A percentile compares a stretch with the other conserved stretches of the same genome.
phyloP scores from a whole-genome alignment of 73 alveolate species.

The Paramecium biaurelia region DNA sequence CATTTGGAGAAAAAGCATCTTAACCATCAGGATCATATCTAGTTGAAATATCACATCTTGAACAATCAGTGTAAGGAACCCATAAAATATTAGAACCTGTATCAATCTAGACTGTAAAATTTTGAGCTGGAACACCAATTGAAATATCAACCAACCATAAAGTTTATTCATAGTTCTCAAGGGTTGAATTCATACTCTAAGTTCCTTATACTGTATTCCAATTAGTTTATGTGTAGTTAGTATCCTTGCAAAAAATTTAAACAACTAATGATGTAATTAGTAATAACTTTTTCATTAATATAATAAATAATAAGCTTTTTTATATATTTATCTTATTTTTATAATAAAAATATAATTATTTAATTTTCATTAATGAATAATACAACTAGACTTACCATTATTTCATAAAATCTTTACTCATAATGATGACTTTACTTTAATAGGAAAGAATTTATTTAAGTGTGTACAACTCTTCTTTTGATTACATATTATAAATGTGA shows the following conservation, averaged over 20 bases:
- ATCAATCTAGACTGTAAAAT: constrained; percentile 7
- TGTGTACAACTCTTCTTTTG: too few species aligned
- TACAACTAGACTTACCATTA: too few species aligned
- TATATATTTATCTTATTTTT: neutral
- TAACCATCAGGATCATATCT: constrained; percentile 37
- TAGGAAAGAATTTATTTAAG: too few species aligned
- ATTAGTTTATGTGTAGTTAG: neutral
- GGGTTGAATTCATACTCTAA: neutral
- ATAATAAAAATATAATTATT: too few species aligned
- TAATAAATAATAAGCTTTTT: neutral
- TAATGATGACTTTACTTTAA: too few species aligned
- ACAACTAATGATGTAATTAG: neutral
- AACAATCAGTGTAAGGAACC: neutral
- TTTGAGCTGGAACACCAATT: constrained; percentile 32
- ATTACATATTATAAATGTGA: too few species aligned
- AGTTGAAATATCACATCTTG: neutral
- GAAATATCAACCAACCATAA: neutral
- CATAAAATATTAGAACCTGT: constrained; percentile 41
- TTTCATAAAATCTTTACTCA: neutral
- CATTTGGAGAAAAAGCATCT: neutral
- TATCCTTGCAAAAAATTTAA: neutral
- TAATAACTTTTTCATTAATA: neutral
- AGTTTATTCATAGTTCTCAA: neutral
- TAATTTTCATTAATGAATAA: neutral
- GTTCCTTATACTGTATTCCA: neutral